Conservation (phyloP, 768 basidiomycete genomes). For the Auricularia auricula-judae region DNA sequence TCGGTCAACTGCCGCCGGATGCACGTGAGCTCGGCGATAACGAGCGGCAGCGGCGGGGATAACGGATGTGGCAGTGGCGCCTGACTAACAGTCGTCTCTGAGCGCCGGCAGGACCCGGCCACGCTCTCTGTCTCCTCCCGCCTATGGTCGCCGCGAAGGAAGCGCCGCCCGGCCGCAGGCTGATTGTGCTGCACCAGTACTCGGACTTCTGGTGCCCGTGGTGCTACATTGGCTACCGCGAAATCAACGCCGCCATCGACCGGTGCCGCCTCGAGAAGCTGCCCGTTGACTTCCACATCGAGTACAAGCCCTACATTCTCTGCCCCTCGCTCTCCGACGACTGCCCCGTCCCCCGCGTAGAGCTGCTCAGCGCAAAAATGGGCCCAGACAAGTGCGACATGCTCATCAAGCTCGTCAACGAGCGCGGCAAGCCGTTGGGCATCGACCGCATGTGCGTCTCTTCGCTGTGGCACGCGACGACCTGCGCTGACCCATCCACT, state of each 20-base stretch:
- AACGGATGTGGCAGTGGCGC: no score
- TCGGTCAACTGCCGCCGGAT: not conserved
- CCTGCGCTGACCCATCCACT: not conserved
- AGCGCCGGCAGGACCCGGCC: no score
- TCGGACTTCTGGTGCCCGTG: slow-evolving; percentile 21
- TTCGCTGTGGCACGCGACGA: not conserved
- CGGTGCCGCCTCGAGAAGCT: slow-evolving; percentile 9
- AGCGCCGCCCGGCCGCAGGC: not conserved
- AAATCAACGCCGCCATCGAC: slow-evolving; percentile 26
- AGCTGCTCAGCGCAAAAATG: slow-evolving; percentile 35
- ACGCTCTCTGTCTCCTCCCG: not conserved
- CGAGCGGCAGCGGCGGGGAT: no score
- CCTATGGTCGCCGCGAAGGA: not conserved
- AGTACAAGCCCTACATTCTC: slow-evolving; percentile 38
- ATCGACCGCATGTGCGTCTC: slow-evolving; percentile 39
- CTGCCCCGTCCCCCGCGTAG: slow-evolving; percentile 12
- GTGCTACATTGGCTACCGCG: slow-evolving; percentile 32
- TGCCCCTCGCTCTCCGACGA: slow-evolving; percentile 25
- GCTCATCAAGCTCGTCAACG: slow-evolving; percentile 32
- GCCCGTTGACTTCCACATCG: slow-evolving; percentile 26
- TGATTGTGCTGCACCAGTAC: not conserved
- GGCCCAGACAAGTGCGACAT: slow-evolving; percentile 39
- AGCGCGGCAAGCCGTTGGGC: slow-evolving; percentile 45
- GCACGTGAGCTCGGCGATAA: no score
- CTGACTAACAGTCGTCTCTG: no score